Percentiles rank a stretch among this genome's conserved stretches.
Conservation (phyloP, 2,329 filamentous ascomycete genomes). For the Fusarium buxicola region DNA sequence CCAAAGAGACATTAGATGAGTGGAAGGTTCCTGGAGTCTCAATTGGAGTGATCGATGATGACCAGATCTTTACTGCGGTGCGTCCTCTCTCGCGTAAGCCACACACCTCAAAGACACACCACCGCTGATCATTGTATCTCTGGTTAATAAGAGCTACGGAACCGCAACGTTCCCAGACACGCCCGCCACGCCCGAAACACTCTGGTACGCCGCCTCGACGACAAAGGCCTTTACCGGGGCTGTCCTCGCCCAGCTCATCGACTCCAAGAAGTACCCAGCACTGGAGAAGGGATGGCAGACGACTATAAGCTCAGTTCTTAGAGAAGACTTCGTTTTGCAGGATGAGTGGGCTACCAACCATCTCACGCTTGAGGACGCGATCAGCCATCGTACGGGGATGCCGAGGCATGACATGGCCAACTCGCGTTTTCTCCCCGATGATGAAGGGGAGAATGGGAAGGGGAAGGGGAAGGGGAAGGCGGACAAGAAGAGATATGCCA, state of each 20-base stretch:
- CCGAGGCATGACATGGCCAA: conserved; percentile 54
- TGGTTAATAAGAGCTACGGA: conserved; percentile 45
- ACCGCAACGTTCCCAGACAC: conserved; percentile 50
- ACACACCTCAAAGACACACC: neutral
- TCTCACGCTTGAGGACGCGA: conserved; percentile 65
- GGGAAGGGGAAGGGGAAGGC: conserved; percentile 52
- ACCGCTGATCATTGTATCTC: too few species aligned
- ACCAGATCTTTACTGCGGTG: conserved; percentile 44
- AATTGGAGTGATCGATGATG: conserved; percentile 45
- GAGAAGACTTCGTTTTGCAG: conserved; percentile 63
- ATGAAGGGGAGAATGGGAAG: conserved; percentile 46
- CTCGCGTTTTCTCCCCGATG: conserved; percentile 33
- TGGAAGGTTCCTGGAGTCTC: conserved; percentile 47
- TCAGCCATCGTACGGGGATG: conserved; percentile 64
- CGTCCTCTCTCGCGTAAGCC: neutral
- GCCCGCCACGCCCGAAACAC: conserved; percentile 58
- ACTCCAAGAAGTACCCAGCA: conserved; percentile 52
- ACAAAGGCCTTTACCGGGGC: conserved; percentile 68
- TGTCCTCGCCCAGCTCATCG: conserved; percentile 61
- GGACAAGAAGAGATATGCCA: conserved; percentile 48
- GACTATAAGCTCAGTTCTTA: conserved; percentile 59
- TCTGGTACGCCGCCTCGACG: conserved; percentile 67
- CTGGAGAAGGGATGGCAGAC: conserved; percentile 58
- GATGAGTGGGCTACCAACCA: conserved; percentile 60
- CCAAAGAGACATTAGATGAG: conserved; percentile 30